Evolutionary conservation across 805 yeast genomes (phyloP).

Genomic region (Nakazawaea siamensis): DNA sequence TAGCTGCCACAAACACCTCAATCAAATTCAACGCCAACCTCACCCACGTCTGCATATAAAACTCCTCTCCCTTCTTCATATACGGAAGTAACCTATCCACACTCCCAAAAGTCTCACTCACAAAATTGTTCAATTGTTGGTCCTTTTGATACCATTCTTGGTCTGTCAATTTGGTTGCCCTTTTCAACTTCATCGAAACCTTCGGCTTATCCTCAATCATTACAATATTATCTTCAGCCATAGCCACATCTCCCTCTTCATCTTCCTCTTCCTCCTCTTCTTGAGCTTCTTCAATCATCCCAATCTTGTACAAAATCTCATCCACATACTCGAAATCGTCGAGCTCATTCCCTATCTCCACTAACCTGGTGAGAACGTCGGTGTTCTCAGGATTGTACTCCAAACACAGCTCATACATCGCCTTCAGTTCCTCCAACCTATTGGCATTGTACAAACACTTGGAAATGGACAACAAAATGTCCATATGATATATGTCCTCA

Average conservation of each 20-base stretch:
- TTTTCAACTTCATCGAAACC: neutral
- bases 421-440: slow-evolving; percentile 56
- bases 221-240: slow-evolving; percentile 9
- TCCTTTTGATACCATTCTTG: slow-evolving; percentile 21
- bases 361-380: slow-evolving; percentile 70
- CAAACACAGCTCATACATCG: slow-evolving; percentile 46
- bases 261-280: slow-evolving; percentile 12
- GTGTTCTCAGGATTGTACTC: slow-evolving; percentile 53
- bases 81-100: slow-evolving; percentile 43
- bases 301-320: slow-evolving; percentile 28
- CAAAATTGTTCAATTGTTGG: slow-evolving; percentile 25
- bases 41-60: slow-evolving; percentile 75
- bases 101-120: slow-evolving; percentile 36
- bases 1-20: slow-evolving; percentile 72
- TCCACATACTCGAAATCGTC: slow-evolving; percentile 45
- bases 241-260: slow-evolving; percentile 11
- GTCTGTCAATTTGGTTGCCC: slow-evolving; percentile 13
- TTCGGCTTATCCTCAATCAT: slow-evolving; percentile 3
- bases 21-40: slow-evolving; percentile 76
- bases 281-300: slow-evolving; percentile 16
- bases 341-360: slow-evolving; percentile 63
- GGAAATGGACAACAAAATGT: slow-evolving; percentile 54
- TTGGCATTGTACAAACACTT: slow-evolving; percentile 71
- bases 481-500: slow-evolving; percentile 44
- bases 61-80: slow-evolving; percentile 39